Percentiles rank a stretch among this genome's conserved stretches.
These are phyloP conservation scores for Plasmodium blacklocki DNA, from an alignment of 169 alveolate genomes.

Conservation along the genomic window DNA sequence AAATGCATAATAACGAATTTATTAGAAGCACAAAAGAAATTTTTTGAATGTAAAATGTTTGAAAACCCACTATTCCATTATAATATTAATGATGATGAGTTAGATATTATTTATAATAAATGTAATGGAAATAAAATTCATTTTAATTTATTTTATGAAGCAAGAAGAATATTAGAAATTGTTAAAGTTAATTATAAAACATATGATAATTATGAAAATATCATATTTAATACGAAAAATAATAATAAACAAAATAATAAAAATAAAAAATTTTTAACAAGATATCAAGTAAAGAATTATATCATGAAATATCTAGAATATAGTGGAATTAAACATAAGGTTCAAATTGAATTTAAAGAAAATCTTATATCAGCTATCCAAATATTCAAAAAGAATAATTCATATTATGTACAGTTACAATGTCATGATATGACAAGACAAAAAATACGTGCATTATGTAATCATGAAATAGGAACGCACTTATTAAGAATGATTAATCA, in stretches of 20 bases:
- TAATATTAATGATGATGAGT: conserved; percentile 44
- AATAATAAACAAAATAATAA: too few relatives aligned
- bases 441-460: conserved; percentile 56
- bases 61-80: conserved; percentile 40
- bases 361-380: conserved; percentile 33
- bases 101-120: conserved; percentile 42
- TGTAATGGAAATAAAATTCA: conserved; percentile 53
- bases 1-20: conserved; percentile 34
- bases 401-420: conserved; percentile 46
- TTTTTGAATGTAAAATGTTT: conserved; percentile 29
- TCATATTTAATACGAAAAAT: conserved; percentile 2
- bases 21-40: conserved; percentile 51
- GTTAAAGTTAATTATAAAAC: conserved; percentile 38
- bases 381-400: conserved; percentile 35
- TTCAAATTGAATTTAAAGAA: conserved; percentile 30
- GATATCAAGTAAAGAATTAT: conserved; percentile 30
- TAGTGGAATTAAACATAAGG: conserved; percentile 21
- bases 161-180: conserved; percentile 62
- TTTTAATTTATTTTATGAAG: conserved; percentile 59
- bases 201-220: conserved; percentile 50
- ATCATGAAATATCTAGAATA: conserved; percentile 17
- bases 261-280: conserved; percentile 10
- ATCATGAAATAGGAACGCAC: conserved; percentile 77
- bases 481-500: conserved; percentile 77
- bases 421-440: conserved; percentile 22